Percentiles rank a stretch among this genome's conserved stretches.
These are phyloP conservation scores for Calocera cornea DNA, from an alignment of 768 basidiomycete species.

Conservation along the genomic window DNA sequence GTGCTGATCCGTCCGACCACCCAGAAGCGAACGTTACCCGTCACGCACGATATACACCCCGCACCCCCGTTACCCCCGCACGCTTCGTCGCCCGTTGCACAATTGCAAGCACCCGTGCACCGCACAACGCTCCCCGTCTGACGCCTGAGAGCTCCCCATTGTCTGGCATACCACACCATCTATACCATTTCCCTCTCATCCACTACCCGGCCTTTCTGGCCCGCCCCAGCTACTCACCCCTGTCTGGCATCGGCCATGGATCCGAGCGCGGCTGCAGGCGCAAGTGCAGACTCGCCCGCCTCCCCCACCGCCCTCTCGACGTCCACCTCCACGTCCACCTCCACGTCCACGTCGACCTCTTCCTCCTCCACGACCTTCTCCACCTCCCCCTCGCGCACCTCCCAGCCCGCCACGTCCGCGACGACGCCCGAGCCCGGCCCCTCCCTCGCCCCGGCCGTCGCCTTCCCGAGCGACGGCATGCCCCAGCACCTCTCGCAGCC, in stretches of 20 bases:
- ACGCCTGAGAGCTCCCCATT: neutral
- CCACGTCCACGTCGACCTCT: neutral
- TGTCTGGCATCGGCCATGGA: too few relatives aligned
- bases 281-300: neutral
- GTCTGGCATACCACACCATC: neutral
- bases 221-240: too few relatives aligned
- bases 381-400: neutral
- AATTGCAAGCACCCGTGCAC: too few relatives aligned
- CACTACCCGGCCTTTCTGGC: too few relatives aligned
- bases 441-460: neutral
- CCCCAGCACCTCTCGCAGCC: slow-evolving; percentile 2
- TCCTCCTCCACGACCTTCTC: neutral
- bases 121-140: neutral
- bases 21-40: neutral
- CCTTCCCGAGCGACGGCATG: neutral
- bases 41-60: neutral
- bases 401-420: neutral
- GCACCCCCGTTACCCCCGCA: neutral
- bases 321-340: neutral
- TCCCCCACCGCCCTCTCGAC: neutral
- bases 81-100: too few relatives aligned
- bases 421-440: neutral
- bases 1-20: neutral
- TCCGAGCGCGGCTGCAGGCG: too few relatives aligned
- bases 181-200: neutral